These are phyloP conservation scores for Suillus spraguei DNA, from an alignment of 768 basidiomycete species.

Conservation along the genomic window DNA sequence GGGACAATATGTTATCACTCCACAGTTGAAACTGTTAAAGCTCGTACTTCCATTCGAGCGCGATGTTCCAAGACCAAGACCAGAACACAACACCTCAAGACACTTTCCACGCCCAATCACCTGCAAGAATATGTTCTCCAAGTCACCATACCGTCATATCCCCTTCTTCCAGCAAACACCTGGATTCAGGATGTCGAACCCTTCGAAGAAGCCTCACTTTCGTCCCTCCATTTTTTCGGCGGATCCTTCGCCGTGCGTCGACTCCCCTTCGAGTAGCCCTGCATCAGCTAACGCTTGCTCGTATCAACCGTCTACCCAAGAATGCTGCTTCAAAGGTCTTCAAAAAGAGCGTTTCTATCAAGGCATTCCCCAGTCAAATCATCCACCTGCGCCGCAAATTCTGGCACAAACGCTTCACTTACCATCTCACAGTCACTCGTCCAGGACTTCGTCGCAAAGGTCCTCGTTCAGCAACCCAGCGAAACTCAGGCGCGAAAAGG, in stretches of 20 bases:
- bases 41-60: background rate
- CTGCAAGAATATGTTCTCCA: slow-evolving; percentile 22
- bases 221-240: background rate
- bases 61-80: background rate
- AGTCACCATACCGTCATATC: slow-evolving; percentile 16
- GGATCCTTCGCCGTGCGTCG: slow-evolving; percentile 19
- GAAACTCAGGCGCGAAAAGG: slow-evolving; percentile 9
- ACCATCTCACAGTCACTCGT: slow-evolving; percentile 5
- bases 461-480: slow-evolving; percentile 1
- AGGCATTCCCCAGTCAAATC: background rate
- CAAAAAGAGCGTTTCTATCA: background rate
- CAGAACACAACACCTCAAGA: background rate
- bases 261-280: slow-evolving; percentile 23
- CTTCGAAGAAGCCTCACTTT: slow-evolving; percentile 19
- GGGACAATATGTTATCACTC: background rate
- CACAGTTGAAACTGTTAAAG: background rate
- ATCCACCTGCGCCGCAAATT: slow-evolving; percentile 17
- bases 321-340: background rate
- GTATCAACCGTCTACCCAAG: background rate
- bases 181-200: slow-evolving; percentile 28
- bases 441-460: slow-evolving; percentile 13
- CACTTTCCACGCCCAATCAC: background rate
- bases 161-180: slow-evolving; percentile 16
- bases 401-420: slow-evolving; percentile 23
- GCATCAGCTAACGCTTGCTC: background rate